Evolutionary conservation across 306 rosid species (phyloP), one percentile per base, ranked within the genome.

Genomic region (Adenanthera pavonina): DNA sequence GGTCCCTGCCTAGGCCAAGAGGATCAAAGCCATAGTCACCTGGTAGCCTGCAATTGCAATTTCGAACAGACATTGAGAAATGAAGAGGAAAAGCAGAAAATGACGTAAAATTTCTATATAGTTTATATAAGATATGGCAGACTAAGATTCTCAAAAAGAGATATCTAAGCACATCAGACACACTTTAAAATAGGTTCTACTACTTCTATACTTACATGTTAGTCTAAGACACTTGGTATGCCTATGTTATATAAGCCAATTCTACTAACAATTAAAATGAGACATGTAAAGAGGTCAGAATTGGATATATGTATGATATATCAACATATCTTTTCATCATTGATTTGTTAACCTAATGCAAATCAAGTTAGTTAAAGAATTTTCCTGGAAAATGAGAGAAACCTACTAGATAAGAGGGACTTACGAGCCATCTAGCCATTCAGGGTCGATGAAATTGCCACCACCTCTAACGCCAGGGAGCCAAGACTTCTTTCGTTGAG

Each of bases 341-440:
- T 19, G 14, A 20, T 57, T 16, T 16, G 59, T 17, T 16, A 16
- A 51, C 17, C n/a, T 51, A 51, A 0, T 14, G n/a, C 14, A 14
- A 51, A 0, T 1, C n/a, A 4, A 15, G n/a, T 51, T 19, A 19
- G 62, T 19, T 2, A 6, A 34, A 57, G 14, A 57, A 57, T 19
- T 57, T 57, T 57, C 11, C 30, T 1, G n/a, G 17, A 49, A 57
- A n/a, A 69, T 59, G 59, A 56, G 44, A 48, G 7, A 40, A 76
- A 33, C 1, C 13, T 9, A 69, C 75, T 40, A 56, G 56, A 19
- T 53, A 36, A 47, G 53, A 38, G 73, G 65, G 57, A 88, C 99
- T 88, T 85, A 95, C 99, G 99, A 95, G 91, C 99, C 99, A 75
- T 95, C 99, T 19, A 95, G 99, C 99, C 99, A 95, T 83, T 95